A percentile compares a stretch with the other conserved stretches of the same genome.
phyloP scores from a whole-genome alignment of 306 rosid species.

The Trichosanthes truncata region DNA sequence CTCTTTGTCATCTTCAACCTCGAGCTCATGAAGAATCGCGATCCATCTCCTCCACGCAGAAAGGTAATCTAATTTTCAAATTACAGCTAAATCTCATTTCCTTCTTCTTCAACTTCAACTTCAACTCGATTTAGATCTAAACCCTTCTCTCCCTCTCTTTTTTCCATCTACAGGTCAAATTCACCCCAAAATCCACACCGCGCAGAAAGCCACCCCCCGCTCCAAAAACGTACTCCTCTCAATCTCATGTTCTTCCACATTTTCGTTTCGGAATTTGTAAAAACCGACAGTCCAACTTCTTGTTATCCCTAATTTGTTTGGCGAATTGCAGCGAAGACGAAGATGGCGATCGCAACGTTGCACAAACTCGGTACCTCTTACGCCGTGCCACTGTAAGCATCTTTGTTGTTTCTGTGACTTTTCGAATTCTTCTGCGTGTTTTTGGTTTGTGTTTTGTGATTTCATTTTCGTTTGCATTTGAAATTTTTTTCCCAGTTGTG shows the following conservation, averaged over 20 bases:
- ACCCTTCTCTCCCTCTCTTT: background rate
- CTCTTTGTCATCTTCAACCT: conserved; percentile 13
- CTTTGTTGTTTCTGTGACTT: background rate
- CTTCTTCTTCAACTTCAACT: conserved; percentile 1
- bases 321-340: conserved; percentile 32
- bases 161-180: conserved; percentile 30
- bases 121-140: background rate
- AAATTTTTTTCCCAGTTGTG: background rate
- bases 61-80: conserved; percentile 23
- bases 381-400: conserved; percentile 37
- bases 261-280: background rate
- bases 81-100: background rate
- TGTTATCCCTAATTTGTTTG: background rate
- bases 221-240: conserved; percentile 24
- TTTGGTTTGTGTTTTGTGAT: background rate
- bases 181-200: conserved; percentile 34
- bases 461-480: background rate
- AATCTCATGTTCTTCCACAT: background rate
- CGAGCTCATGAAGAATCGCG: conserved; percentile 28
- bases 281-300: background rate
- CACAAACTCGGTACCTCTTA: conserved; percentile 21
- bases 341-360: conserved; percentile 18
- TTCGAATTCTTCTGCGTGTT: background rate
- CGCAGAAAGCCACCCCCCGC: conserved; percentile 20
- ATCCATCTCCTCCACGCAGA: conserved; percentile 17